Conservation (phyloP, 179 eudicot genomes). For the Beta macrorhiza region DNA sequence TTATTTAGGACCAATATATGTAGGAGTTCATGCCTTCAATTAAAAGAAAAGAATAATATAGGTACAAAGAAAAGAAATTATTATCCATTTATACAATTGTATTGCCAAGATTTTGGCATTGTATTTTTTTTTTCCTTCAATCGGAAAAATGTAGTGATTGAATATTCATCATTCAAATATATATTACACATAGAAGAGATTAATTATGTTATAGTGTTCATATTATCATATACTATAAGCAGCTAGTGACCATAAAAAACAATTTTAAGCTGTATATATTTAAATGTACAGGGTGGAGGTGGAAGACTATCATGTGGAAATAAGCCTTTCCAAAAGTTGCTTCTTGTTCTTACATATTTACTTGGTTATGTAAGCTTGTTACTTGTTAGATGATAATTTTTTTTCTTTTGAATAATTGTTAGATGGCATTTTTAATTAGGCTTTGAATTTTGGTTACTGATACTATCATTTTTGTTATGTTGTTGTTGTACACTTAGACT, state of each 20-base stretch:
- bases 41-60: slow-evolving; percentile 1
- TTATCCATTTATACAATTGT: slow-evolving; percentile 16
- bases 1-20: slow-evolving; percentile 3
- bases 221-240: neutral
- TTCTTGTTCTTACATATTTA: slow-evolving; percentile 13
- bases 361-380: neutral
- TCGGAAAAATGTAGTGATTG: neutral
- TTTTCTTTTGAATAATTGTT: neutral
- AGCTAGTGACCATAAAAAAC: neutral
- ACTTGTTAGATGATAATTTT: slow-evolving; percentile 10
- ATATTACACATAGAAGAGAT: neutral
- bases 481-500: no score
- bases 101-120: neutral
- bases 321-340: slow-evolving; percentile 9
- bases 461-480: no score
- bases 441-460: no score
- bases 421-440: slow-evolving; percentile 11
- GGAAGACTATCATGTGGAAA: slow-evolving; percentile 13
- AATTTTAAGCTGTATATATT: neutral
- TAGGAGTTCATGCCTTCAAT: slow-evolving; percentile 7
- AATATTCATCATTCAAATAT: neutral
- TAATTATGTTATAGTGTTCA: no score
- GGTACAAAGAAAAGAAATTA: slow-evolving; percentile 14
- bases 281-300: slow-evolving; percentile 26
- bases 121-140: neutral